Evolutionary conservation across 2,329 filamentous ascomycete genomes (phyloP).

Genomic region (Ceratocystis colombiana): DNA sequence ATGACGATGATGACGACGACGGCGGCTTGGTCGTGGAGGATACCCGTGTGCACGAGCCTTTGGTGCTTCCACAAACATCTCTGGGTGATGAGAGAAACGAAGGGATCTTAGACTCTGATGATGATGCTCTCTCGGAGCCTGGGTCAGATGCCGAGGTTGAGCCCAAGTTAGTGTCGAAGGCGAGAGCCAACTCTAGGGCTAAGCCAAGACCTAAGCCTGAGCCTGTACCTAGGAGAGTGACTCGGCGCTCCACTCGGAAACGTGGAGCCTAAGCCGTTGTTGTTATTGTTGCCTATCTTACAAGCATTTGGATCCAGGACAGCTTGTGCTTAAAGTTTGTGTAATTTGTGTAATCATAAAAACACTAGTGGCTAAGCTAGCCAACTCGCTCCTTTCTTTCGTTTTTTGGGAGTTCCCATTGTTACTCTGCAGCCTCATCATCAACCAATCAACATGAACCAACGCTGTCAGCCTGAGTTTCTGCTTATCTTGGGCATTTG

Average conservation of each 20-base stretch:
- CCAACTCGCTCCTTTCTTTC: not conserved
- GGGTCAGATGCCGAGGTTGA: slow-evolving; percentile 6
- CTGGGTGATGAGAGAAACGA: not conserved
- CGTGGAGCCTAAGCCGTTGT: not conserved
- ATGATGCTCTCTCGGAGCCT: not conserved
- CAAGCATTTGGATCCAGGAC: no score
- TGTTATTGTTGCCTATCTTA: not conserved
- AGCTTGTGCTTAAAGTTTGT: not conserved
- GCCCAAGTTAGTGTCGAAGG: not conserved
- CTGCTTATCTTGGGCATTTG: not conserved
- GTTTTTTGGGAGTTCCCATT: not conserved
- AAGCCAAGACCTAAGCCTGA: not conserved
- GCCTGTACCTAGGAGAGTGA: not conserved
- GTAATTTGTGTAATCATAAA: not conserved
- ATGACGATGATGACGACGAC: slow-evolving; percentile 35
- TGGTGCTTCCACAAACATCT: not conserved
- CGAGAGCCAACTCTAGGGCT: not conserved
- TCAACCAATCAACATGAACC: not conserved
- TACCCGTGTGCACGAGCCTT: not conserved
- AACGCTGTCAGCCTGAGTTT: not conserved
- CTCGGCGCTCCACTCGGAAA: slow-evolving; percentile 3
- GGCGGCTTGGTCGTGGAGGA: slow-evolving; percentile 27
- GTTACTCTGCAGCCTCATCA: not conserved
- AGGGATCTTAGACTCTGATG: not conserved
- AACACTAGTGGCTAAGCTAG: not conserved